phyloP scores from a whole-genome alignment of 140 eudicot species.

The Oenanthe javanica region DNA sequence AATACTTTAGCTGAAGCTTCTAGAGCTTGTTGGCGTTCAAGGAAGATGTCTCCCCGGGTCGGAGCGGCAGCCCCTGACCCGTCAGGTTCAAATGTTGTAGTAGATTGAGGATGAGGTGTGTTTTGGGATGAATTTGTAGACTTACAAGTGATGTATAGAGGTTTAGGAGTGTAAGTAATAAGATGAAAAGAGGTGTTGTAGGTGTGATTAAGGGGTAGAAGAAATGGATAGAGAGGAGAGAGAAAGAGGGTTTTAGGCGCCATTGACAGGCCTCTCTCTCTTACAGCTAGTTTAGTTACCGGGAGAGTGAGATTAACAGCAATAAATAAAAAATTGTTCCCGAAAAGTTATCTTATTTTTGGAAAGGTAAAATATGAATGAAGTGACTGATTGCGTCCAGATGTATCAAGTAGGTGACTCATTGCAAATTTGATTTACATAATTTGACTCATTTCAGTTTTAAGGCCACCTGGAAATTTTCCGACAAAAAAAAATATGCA shows the following conservation, averaged over 20 bases:
- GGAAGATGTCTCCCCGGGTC: constrained; percentile 71
- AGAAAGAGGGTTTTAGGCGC: constrained; percentile 62
- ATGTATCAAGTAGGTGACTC: too few relatives aligned
- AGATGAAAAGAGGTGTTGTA: constrained; percentile 15
- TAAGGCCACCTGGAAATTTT: too few relatives aligned
- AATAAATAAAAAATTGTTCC: too few relatives aligned
- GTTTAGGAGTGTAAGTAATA: constrained; percentile 25
- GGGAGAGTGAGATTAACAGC: too few relatives aligned
- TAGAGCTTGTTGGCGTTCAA: constrained; percentile 48
- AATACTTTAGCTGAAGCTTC: constrained; percentile 37
- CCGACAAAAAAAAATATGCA: too few relatives aligned
- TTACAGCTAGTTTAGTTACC: not conserved
- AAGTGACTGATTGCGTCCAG: too few relatives aligned
- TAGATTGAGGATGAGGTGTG: constrained; percentile 18
- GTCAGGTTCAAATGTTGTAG: constrained; percentile 34
- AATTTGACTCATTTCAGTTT: too few relatives aligned
- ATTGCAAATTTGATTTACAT: too few relatives aligned
- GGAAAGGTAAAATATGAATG: too few relatives aligned
- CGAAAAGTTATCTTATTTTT: too few relatives aligned
- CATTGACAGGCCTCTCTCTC: constrained; percentile 21
- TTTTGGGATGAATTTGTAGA: constrained; percentile 21
- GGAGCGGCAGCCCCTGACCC: constrained; percentile 83
- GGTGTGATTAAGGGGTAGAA: constrained; percentile 19
- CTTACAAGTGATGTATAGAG: constrained; percentile 33
- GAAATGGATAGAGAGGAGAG: constrained; percentile 36